A percentile compares a stretch with the other conserved stretches of the same genome.
Conservation (phyloP, 179 eudicot genomes). For the Camellia oleifera region DNA sequence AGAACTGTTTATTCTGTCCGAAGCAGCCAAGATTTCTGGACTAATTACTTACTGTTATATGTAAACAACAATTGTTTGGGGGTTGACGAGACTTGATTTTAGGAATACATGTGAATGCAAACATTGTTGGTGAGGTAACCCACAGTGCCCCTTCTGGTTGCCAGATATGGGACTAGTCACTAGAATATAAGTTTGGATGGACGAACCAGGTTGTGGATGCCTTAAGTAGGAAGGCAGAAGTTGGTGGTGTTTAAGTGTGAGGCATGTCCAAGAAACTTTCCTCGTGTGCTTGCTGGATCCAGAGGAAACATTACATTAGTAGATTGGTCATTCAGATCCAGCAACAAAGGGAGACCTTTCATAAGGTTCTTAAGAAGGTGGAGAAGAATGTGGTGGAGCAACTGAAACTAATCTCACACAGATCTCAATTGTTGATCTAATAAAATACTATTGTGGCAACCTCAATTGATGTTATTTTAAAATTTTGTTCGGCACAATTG, state of each 20-base stretch:
- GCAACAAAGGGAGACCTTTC: not conserved
- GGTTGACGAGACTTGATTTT: not conserved
- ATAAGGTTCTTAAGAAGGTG: not conserved
- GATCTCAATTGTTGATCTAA: not conserved
- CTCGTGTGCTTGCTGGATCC: not conserved
- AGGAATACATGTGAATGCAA: not conserved
- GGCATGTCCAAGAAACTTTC: not conserved
- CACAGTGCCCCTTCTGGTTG: not conserved
- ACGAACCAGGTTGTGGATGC: not conserved
- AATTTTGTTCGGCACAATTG: not conserved
- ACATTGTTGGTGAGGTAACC: not conserved
- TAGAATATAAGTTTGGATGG: conserved; percentile 1
- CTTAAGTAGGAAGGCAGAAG: not conserved
- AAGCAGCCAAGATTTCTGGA: not conserved
- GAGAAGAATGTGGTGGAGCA: not conserved
- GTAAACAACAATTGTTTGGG: not conserved
- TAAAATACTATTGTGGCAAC: not conserved
- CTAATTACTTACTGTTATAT: not conserved
- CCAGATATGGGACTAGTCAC: not conserved
- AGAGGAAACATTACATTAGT: not conserved
- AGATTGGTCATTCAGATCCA: not conserved
- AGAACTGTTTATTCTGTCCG: not conserved
- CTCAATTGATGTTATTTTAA: not conserved
- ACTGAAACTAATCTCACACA: not conserved
- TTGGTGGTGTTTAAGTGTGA: not conserved